phyloP scores from a whole-genome alignment of 129 eudicot species.

The Sambucus nigra region DNA sequence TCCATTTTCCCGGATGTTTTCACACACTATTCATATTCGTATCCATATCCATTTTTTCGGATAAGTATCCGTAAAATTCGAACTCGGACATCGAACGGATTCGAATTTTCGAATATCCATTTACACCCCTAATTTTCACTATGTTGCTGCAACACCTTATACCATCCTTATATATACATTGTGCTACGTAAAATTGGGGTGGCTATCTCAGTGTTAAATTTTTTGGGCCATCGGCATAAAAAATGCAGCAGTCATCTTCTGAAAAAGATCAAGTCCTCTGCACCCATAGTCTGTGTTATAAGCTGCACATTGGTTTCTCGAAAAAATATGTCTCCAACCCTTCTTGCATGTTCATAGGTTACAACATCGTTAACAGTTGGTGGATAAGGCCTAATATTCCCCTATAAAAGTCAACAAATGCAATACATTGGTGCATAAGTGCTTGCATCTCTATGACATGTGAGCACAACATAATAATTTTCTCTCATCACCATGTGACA shows the following conservation, averaged over 20 bases:
- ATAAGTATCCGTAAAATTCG: too few species aligned
- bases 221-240: constrained; percentile 26
- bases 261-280: constrained; percentile 59
- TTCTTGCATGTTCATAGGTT: constrained; percentile 42
- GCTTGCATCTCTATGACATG: constrained; percentile 54
- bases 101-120: too few species aligned
- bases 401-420: constrained; percentile 41
- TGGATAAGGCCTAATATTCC: constrained; percentile 40
- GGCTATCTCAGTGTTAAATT: constrained; percentile 22
- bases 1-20: too few species aligned
- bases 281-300: constrained; percentile 26
- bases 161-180: too few species aligned
- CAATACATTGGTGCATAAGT: constrained; percentile 33
- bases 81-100: too few species aligned
- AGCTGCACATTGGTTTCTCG: constrained; percentile 36
- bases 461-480: too few species aligned
- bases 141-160: too few species aligned
- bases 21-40: too few species aligned
- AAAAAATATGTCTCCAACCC: constrained; percentile 32
- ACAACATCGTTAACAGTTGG: constrained; percentile 28
- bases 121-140: too few species aligned
- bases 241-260: constrained; percentile 41
- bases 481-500: too few species aligned
- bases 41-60: too few species aligned
- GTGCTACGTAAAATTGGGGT: too few species aligned